These are phyloP conservation scores for Ophiostoma himal-ulmi DNA, from an alignment of 2,329 filamentous ascomycete genomes.

Conservation along the genomic window DNA sequence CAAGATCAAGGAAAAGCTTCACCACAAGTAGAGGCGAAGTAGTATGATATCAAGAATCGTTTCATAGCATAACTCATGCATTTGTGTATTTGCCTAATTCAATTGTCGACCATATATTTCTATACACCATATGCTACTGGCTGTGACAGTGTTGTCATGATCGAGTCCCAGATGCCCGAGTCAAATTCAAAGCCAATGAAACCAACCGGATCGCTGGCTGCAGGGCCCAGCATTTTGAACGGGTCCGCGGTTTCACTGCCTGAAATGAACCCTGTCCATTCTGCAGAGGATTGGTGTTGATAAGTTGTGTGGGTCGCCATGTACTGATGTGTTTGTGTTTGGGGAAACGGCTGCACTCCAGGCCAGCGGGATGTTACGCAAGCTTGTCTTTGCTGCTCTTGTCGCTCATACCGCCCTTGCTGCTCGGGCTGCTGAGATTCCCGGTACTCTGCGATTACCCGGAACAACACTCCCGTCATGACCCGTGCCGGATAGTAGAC, in stretches of 20 bases:
- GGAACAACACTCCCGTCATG: not conserved
- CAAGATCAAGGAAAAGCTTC: slow-evolving; percentile 65
- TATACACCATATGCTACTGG: not conserved
- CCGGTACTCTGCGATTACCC: not conserved
- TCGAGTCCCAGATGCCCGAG: not conserved
- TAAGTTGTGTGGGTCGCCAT: not conserved
- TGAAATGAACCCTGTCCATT: not conserved
- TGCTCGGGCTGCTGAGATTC: not conserved
- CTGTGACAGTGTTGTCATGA: not conserved
- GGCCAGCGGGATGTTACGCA: not conserved
- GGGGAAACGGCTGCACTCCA: not conserved
- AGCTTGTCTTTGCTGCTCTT: not conserved
- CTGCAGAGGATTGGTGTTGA: not conserved
- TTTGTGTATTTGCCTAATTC: not conserved
- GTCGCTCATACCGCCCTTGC: not conserved
- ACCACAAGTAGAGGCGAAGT: slow-evolving; percentile 38
- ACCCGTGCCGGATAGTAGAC: not conserved
- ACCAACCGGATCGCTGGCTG: not conserved
- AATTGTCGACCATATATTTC: not conserved
- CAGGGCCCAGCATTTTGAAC: not conserved
- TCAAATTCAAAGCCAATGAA: not conserved
- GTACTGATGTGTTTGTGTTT: not conserved
- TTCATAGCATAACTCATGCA: not conserved
- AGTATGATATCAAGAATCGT: not conserved
- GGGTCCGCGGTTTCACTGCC: not conserved